Evolutionary conservation across 1,139 yeast genomes (phyloP), one percentile per base, ranked within the genome.

Genomic region (Geotrichum phurueaensis): DNA sequence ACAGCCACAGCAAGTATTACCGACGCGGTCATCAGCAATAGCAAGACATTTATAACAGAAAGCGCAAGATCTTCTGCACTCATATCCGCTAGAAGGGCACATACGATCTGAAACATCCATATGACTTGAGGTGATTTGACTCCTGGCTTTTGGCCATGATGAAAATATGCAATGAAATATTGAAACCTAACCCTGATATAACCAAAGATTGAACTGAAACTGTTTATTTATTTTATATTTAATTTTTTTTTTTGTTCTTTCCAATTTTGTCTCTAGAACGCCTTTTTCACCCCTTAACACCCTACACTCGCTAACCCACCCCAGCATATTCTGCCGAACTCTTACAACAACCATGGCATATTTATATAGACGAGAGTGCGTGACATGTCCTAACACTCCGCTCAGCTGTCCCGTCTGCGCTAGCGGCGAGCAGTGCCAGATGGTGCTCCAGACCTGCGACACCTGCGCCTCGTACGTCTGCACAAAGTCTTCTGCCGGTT

Each of bases 361-460:
- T 6, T 13, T 47, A 47, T 47, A 20, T 18, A 53, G 25, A 45
- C 15, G 58, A 20, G 36, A 53, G 13, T 60, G 63, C 49, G 56
- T 60, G 12, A 33, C 52, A 33, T 60, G 63, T 29, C 53, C 59
- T 4, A 60, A 62, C 53, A 29, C 63, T 1, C 56, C 65, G 0
- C 69, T 66, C 6, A 64, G 71, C 5, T 67, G 70, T 52, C 73
- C 76, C 25, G 54, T 56, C 43, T 72, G 75, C 58, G 52, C 63
- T n/a, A 58, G 57, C 18, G 69, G 65, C 48, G 68, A 71, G 56
- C 59, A 61, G 53, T 74, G 77, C 60, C 61, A 65, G 15, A 59
- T 70, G 45, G 67, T 73, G 0, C 63, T 69, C 1, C 76, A 69
- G 60, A 66, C 74, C 5, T 73, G 73, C 59, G 63, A 63, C n/a